Conservation (phyloP, 2,329 filamentous ascomycete genomes). For the Fusarium succisae region DNA sequence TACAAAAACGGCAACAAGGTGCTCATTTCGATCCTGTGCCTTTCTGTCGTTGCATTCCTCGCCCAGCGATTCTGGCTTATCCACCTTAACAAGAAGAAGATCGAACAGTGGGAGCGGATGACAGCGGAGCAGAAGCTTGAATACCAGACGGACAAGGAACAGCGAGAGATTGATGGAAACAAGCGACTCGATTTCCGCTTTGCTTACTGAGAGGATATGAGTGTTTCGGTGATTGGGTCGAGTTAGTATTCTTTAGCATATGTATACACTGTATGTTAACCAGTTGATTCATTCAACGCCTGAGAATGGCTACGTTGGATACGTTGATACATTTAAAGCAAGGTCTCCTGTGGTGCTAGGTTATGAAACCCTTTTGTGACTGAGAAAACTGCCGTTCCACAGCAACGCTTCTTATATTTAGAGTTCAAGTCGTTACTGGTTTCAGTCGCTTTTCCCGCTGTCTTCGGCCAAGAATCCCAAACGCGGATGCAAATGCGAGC, state of each 20-base stretch:
- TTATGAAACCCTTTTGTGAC: background rate
- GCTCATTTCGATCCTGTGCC: constrained; percentile 60
- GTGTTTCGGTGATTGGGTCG: background rate
- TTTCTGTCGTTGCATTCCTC: constrained; percentile 61
- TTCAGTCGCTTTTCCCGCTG: background rate
- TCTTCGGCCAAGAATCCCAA: constrained; percentile 14
- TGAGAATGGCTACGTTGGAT: background rate
- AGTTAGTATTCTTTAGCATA: background rate
- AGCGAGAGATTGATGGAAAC: constrained; percentile 58
- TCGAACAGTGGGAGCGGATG: constrained; percentile 57
- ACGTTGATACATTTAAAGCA: background rate
- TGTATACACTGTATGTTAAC: background rate
- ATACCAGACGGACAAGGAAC: constrained; percentile 57
- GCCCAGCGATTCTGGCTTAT: constrained; percentile 56
- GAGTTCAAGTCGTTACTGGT: background rate
- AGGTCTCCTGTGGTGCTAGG: background rate
- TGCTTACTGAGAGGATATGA: constrained; percentile 46
- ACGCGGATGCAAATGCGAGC: background rate
- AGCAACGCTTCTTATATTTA: background rate
- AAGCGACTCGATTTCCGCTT: constrained; percentile 63
- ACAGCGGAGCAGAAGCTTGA: constrained; percentile 53
- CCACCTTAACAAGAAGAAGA: constrained; percentile 59
- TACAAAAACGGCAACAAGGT: constrained; percentile 68
- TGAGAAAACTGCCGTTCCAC: background rate
- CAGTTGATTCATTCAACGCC: background rate